phyloP scores from a whole-genome alignment of 2,329 filamentous ascomycete genomes.

The Thyridium curvatum region DNA sequence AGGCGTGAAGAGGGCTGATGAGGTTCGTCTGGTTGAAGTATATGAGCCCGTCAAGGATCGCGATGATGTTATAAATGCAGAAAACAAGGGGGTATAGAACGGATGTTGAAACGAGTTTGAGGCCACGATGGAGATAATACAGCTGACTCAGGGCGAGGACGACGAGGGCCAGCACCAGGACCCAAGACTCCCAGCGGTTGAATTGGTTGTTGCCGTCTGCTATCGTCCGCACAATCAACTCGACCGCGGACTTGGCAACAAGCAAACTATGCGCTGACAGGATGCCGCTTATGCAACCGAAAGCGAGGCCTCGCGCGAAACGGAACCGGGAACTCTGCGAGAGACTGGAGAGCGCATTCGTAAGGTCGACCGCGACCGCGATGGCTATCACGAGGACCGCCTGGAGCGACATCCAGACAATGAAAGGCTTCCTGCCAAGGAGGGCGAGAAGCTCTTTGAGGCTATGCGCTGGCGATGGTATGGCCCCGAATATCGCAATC shows the following conservation, averaged over 20 bases:
- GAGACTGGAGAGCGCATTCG: constrained; percentile 43
- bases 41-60: constrained; percentile 92
- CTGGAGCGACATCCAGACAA: constrained; percentile 85
- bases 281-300: constrained; percentile 86
- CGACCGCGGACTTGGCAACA: constrained; percentile 93
- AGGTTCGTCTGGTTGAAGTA: constrained; percentile 89
- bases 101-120: constrained; percentile 92
- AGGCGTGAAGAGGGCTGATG: constrained; percentile 68
- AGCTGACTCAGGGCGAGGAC: constrained; percentile 80
- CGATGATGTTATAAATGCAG: constrained; percentile 98
- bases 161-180: constrained; percentile 76
- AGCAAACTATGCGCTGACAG: constrained; percentile 89
- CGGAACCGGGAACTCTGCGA: constrained; percentile 62
- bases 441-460: constrained; percentile 74
- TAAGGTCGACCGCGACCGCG: constrained; percentile 54
- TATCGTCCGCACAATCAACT: constrained; percentile 81
- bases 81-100: constrained; percentile 96
- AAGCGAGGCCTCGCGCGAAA: constrained; percentile 75
- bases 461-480: constrained; percentile 86
- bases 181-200: constrained; percentile 90
- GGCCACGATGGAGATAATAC: constrained; percentile 88
- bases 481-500: constrained; percentile 90
- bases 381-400: constrained; percentile 65
- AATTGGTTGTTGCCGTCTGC: constrained; percentile 89
- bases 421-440: constrained; percentile 66